Evolutionary conservation across 2,329 filamentous ascomycete species (phyloP).

Genomic region (Incumbomyces delicatus): DNA sequence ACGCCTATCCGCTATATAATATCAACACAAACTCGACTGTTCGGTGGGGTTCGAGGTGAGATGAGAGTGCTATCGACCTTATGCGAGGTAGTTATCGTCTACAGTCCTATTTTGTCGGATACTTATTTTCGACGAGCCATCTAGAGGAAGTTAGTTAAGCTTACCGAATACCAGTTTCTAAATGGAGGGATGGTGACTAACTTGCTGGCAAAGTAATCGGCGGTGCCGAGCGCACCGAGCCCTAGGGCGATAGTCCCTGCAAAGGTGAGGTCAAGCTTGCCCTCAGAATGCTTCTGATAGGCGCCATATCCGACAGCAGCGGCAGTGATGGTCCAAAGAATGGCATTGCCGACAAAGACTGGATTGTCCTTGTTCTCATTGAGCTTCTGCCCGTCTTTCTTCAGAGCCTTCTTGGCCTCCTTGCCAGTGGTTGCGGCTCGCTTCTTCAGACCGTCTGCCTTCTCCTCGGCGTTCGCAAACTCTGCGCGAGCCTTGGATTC

Average conservation of each 20-base stretch:
- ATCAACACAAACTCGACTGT: no score
- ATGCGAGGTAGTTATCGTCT: no score
- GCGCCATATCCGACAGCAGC: slow-evolving; percentile 38
- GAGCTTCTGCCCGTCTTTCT: slow-evolving; percentile 23
- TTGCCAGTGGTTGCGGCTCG: slow-evolving; percentile 21
- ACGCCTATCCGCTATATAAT: no score
- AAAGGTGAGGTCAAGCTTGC: slow-evolving; percentile 38
- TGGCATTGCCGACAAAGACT: slow-evolving; percentile 37
- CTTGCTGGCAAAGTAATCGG: slow-evolving; percentile 43
- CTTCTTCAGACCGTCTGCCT: slow-evolving; percentile 25
- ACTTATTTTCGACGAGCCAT: slow-evolving; percentile 39
- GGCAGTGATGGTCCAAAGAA: slow-evolving; percentile 31
- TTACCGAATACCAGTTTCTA: neutral
- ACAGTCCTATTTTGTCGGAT: neutral
- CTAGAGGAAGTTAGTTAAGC: slow-evolving; percentile 22
- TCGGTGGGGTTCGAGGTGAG: no score
- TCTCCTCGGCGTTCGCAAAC: slow-evolving; percentile 21
- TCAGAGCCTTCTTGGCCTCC: slow-evolving; percentile 21
- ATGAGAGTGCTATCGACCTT: no score
- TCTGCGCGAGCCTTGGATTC: slow-evolving; percentile 21
- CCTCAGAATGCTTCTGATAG: slow-evolving; percentile 36
- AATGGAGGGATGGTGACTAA: slow-evolving; percentile 24
- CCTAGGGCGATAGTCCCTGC: slow-evolving; percentile 34
- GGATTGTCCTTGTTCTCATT: slow-evolving; percentile 36
- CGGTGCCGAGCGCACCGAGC: slow-evolving; percentile 35